Base-by-base conservation (phyloP, 192 early-diverging fungal genomes). In the Umbelopsis vinacea region DNA sequence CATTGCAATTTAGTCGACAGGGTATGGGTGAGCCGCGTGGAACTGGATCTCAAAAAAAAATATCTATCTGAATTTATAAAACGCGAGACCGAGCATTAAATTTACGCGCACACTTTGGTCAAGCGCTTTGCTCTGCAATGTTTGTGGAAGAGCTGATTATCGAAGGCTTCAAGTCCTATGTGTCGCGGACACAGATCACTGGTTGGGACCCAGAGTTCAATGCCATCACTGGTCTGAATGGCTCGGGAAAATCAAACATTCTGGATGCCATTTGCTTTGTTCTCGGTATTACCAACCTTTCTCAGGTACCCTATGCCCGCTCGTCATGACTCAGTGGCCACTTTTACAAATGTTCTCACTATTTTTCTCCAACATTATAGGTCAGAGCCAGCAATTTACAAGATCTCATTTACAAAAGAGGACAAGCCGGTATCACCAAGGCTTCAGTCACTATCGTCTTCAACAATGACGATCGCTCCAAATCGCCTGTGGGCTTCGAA, bases 151-250 rank as follows among this genome's bases (percentile, higher is more conserved):
- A 99, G 76, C 81, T 99, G 23, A 93, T 98, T 73, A 88, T 99
- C 68, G 98, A 99, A 67, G 98, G 98, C 26, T 99, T 99, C 88
- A 99, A 99, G 78, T 97, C 96, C 1, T 99, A 99, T 81, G 96
- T 95, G 2, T 89, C 92, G 26, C 89, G 97, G 38, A 97, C 96
- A 7, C 92, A 95, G 69, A 98, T 99, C 71, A 90, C 94, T 29
- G 94, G 94, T n/a, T 99, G 97, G 97, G 98, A 99, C 84, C 89
- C 92, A 3, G 88, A 94, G 73, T 99, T 99, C 80, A 99, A 97
- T 74, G 96, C 97, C 35, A 97, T 99, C 74, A 99, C 97, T 9
- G 97, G 97, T 19, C 85, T 99, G 22, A 99, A 99, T 79, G 97
- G 97, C 12, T 95, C 94, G 2, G 97, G 97, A 43, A 99, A 99